Evolutionary conservation across 164 flowering plant genomes (phyloP), one percentile per base, ranked within the genome.

Genomic region (Vitis amurensis): DNA sequence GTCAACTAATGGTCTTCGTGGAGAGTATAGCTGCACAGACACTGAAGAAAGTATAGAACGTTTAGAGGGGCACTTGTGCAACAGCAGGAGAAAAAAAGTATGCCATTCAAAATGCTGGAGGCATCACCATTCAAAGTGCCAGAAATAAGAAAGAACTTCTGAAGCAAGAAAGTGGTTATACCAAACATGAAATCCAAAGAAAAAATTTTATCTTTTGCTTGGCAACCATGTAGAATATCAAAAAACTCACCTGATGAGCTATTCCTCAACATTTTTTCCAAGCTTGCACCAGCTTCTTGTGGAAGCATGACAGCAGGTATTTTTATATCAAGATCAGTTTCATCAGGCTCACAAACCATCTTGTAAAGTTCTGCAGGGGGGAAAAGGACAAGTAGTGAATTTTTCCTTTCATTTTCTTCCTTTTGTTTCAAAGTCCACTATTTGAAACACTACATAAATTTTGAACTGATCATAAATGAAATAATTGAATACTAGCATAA

Each of bases 221-320:
- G 7, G 44, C 44, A 37, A 37, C 44, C 0, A 9, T 63, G 63
- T n/a, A 63, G 53, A 56, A 53, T 12, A 66, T 23, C 13, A 30
- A 65, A 47, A 67, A 67, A 16, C 75, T 70, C 77, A 92, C 99
- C 98, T 50, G 76, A 70, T 57, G 89, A 83, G 51, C 77, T 82
- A 64, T 64, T 86, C 11, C 31, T 71, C 10, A 93, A 75, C 73
- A 72, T 73, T n/a, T 69, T 77, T 69, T 85, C 89, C 85, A 96
- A 80, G 77, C 76, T 87, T 53, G 53, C 66, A 50, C 99, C 99
- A 68, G 99, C 98, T 84, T 93, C 91, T 75, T 82, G 88, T 64
- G 99, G 97, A 29, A 96, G 90, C 97, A 96, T 93, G 73, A 96
- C 95, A 58, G 95, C 90, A 55, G 99, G 93, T 69, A 96, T 96